Percentiles rank a stretch among this genome's conserved stretches.
Conservation (phyloP, 1,139 yeast species). For the Hemisphaericaspora lyxosophila region DNA sequence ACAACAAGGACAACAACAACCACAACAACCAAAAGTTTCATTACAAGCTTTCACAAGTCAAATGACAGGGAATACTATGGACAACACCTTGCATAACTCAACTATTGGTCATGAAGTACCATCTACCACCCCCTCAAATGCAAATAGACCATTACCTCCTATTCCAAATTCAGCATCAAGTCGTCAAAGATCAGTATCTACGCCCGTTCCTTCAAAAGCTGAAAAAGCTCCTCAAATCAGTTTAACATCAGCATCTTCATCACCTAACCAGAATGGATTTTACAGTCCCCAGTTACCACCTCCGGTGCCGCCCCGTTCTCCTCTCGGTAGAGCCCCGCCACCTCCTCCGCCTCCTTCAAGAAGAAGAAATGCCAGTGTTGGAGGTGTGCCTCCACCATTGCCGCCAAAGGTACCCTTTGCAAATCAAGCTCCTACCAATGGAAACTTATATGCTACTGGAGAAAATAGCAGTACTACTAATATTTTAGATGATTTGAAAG, state of each 20-base stretch:
- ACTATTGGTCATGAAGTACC: conserved; percentile 15
- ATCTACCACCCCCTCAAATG: conserved; percentile 20
- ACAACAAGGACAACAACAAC: conserved; percentile 4
- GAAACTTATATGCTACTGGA: conserved; percentile 12
- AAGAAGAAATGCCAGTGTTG: conserved; percentile 30
- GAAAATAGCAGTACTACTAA: conserved; percentile 44
- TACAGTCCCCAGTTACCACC: conserved; percentile 19
- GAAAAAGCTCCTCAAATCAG: conserved; percentile 9
- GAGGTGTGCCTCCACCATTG: conserved; percentile 26
- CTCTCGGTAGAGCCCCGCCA: conserved; percentile 23
- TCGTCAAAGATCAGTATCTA: conserved; percentile 41
- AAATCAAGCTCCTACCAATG: conserved; percentile 12
- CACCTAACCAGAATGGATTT: conserved; percentile 10
- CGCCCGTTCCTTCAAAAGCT: conserved; percentile 34
- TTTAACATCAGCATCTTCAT: background rate
- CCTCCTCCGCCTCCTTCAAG: conserved; percentile 52
- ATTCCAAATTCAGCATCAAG: conserved; percentile 17
- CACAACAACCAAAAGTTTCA: conserved; percentile 29
- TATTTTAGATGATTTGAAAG: conserved; percentile 59
- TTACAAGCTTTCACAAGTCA: conserved; percentile 45
- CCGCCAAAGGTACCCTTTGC: conserved; percentile 32
- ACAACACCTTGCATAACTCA: conserved; percentile 40
- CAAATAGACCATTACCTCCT: conserved; percentile 25
- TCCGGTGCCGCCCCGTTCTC: conserved; percentile 19
- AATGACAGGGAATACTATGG: conserved; percentile 44